phyloP scores from a whole-genome alignment of 1,139 yeast species.

The Hemisphaericaspora lyxosophila region DNA sequence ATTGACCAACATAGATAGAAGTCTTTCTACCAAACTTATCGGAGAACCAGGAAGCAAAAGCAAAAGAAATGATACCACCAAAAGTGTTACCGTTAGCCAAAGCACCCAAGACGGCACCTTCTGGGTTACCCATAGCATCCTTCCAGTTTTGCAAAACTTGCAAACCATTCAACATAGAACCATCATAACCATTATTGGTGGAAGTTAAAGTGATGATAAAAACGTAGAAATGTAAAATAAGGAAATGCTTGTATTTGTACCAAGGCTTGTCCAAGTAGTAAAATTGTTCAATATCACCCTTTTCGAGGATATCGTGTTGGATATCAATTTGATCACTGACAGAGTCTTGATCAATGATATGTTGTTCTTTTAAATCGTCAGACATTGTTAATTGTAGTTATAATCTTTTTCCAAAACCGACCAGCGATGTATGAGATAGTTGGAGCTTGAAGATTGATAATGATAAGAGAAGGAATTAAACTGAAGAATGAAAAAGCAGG shows the following conservation, averaged over 20 bases:
- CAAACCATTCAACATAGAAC: slow-evolving; percentile 51
- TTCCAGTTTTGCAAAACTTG: slow-evolving; percentile 43
- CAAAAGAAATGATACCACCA: slow-evolving; percentile 22
- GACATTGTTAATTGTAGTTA: slow-evolving; percentile 7
- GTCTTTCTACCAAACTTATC: slow-evolving; percentile 37
- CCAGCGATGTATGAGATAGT: slow-evolving; percentile 8
- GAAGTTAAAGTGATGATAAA: slow-evolving; percentile 44
- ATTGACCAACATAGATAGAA: slow-evolving; percentile 28
- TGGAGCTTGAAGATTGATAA: slow-evolving; percentile 5
- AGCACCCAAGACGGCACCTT: slow-evolving; percentile 46
- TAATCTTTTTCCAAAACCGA: slow-evolving; percentile 4
- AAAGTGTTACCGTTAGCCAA: slow-evolving; percentile 34
- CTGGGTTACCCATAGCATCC: slow-evolving; percentile 37
- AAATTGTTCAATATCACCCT: slow-evolving; percentile 9
- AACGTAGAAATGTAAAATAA: slow-evolving; percentile 33
- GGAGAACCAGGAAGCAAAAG: slow-evolving; percentile 22
- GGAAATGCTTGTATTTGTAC: slow-evolving; percentile 32
- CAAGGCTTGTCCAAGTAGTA: slow-evolving; percentile 15
- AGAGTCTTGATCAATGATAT: slow-evolving; percentile 7
- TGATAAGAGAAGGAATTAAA: slow-evolving; percentile 1
- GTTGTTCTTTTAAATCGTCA: slow-evolving; percentile 7
- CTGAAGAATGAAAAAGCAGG: background rate
- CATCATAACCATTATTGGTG: slow-evolving; percentile 53
- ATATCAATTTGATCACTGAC: slow-evolving; percentile 10
- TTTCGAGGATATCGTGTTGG: slow-evolving; percentile 8